Evolutionary conservation across 202 grass and related monocot genomes (phyloP), one percentile per base, ranked within the genome.

Genomic region (Carex sylvatica): DNA sequence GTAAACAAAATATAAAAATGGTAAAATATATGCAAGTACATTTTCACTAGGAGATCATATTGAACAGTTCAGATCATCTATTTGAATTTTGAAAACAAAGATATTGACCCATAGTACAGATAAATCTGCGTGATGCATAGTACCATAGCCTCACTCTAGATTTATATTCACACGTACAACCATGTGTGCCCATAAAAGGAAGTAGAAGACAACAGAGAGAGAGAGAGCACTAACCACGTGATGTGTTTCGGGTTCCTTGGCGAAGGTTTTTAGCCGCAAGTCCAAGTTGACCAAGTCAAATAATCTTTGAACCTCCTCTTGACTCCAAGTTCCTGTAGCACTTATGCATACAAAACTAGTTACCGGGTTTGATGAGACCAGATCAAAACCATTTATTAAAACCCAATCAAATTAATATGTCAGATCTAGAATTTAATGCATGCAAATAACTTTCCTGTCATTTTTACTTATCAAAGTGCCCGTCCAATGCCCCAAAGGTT

Each of bases 241-340:
- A 69, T 94, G 84, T 85, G 66, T 83, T 62, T 55, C 18, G 59
- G 74, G 7, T 51, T 79, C 24, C 16, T 75, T 28, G 61, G 89
- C 42, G 79, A 74, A 83, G 19, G 84, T 89, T 90, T 93, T 98
- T 61, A 89, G 33, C 47, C 64, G 86, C 87, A 95, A 83, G 82
- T 98, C 95, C 83, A 88, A 53, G 65, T 98, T 98, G 70, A 95
- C 95, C 76, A 98, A 81, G 91, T 98, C 84, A 86, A 95, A 98
- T 52, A 94, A 84, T 49, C 79, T 65, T 79, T 95, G 89, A 51
- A 90, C 84, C 84, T 98, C 92, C 14, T 95, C 87, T 82, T 91
- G 90, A 84, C 35, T 82, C 95, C 92, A 98, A 18, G 0, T 0
- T 6, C 95, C 95, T 97, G 80, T 47, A 81, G 52, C 81, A 87